A percentile compares a stretch with the other conserved stretches of the same genome.
Evolutionary conservation across 2,329 filamentous ascomycete genomes (phyloP).

Genomic region (Nothopassalora personata): DNA sequence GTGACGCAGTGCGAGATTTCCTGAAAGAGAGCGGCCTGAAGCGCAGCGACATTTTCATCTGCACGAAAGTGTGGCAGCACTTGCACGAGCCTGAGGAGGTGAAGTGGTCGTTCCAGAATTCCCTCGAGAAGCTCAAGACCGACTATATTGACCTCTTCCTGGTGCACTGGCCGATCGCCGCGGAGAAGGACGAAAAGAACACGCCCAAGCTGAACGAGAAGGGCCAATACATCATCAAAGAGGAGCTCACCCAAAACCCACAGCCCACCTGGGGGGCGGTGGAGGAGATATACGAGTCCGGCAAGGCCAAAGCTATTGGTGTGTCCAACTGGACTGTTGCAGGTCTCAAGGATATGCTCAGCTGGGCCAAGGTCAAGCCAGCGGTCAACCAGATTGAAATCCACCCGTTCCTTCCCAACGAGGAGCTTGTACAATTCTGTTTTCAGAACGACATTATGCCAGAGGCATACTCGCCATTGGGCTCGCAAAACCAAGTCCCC

Average conservation of each 20-base stretch:
- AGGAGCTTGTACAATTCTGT: slow-evolving; percentile 54
- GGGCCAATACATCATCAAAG: slow-evolving; percentile 58
- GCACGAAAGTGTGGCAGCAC: slow-evolving; percentile 52
- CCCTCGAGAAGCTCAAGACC: slow-evolving; percentile 30
- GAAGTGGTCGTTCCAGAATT: slow-evolving; percentile 32
- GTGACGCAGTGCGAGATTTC: slow-evolving; percentile 51
- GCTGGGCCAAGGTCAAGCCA: slow-evolving; percentile 38
- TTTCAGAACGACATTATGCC: slow-evolving; percentile 53
- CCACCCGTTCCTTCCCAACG: slow-evolving; percentile 58
- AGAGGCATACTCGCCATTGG: slow-evolving; percentile 53
- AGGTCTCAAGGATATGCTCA: slow-evolving; percentile 41
- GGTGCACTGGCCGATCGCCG: slow-evolving; percentile 44
- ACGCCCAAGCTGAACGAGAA: slow-evolving; percentile 47
- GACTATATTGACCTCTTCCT: slow-evolving; percentile 36
- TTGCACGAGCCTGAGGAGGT: slow-evolving; percentile 40
- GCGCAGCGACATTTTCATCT: slow-evolving; percentile 48
- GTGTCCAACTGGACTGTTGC: slow-evolving; percentile 49
- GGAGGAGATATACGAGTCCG: slow-evolving; percentile 52
- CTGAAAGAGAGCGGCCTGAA: slow-evolving; percentile 45
- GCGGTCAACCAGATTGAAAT: slow-evolving; percentile 48
- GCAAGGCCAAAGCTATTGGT: slow-evolving; percentile 51
- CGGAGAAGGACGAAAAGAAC: slow-evolving; percentile 47
- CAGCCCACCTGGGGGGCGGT: slow-evolving; percentile 59
- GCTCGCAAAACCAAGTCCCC: slow-evolving; percentile 64
- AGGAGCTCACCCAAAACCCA: slow-evolving; percentile 61